These are phyloP conservation scores for Guadua angustifolia DNA, from an alignment of 176 grass and related monocot species.

Conservation along the genomic window DNA sequence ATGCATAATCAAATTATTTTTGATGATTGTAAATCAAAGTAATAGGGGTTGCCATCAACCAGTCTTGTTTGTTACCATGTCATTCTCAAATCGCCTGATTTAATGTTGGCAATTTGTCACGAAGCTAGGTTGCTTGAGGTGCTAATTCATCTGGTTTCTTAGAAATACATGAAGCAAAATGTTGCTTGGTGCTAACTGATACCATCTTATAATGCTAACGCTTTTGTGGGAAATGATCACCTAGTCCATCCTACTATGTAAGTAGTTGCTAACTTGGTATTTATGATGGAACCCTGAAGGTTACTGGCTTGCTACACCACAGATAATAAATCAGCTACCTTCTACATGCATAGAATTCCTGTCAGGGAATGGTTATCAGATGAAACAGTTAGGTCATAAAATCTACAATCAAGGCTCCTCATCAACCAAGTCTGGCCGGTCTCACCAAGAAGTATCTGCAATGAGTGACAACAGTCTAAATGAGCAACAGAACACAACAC, in stretches of 20 bases:
- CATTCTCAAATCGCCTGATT: slow-evolving; percentile 17
- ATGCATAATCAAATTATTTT: background rate
- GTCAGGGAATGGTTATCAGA: slow-evolving; percentile 49
- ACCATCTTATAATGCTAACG: slow-evolving; percentile 31
- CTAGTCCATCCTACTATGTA: slow-evolving; percentile 50
- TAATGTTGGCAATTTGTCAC: slow-evolving; percentile 28
- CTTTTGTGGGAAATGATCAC: slow-evolving; percentile 50
- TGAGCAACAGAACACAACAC: slow-evolving; percentile 52
- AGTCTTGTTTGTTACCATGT: slow-evolving; percentile 1
- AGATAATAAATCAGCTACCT: slow-evolving; percentile 35
- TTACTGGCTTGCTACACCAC: slow-evolving; percentile 28
- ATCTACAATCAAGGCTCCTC: slow-evolving; percentile 51
- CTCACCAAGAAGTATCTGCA: slow-evolving; percentile 73
- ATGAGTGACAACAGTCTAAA: slow-evolving; percentile 65
- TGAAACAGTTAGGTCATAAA: slow-evolving; percentile 53
- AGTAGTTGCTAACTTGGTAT: slow-evolving; percentile 22
- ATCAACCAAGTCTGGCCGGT: slow-evolving; percentile 57
- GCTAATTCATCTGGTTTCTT: slow-evolving; percentile 24
- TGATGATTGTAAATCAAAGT: background rate
- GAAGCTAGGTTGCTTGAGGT: slow-evolving; percentile 23
- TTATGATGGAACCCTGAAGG: slow-evolving; percentile 48
- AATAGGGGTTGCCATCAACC: background rate
- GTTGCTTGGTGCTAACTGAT: slow-evolving; percentile 43
- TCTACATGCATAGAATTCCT: slow-evolving; percentile 46
- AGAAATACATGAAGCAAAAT: slow-evolving; percentile 28